Conservation (phyloP, 139 green algal genomes). For the Haematococcus lacustris region DNA sequence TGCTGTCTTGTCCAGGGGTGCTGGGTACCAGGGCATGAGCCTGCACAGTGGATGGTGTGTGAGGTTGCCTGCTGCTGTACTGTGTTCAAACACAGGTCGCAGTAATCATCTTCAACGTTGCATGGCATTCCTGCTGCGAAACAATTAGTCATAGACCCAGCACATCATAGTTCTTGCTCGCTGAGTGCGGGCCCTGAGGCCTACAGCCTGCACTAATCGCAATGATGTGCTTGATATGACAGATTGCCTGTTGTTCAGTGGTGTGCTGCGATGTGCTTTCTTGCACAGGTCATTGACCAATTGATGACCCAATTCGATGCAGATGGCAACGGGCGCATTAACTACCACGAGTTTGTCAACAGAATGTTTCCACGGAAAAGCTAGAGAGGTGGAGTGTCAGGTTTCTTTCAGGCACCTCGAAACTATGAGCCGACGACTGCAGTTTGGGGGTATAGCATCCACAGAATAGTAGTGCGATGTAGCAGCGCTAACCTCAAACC, state of each 20-base stretch:
- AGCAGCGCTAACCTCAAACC: no score
- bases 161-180: no score
- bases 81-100: neutral
- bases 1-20: neutral
- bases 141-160: neutral
- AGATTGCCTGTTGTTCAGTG: neutral
- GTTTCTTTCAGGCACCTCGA: no score
- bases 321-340: neutral
- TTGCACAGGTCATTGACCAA: neutral
- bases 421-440: no score
- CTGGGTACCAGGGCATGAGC: neutral
- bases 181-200: neutral
- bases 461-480: no score
- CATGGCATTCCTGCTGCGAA: neutral
- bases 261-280: neutral
- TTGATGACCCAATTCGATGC: neutral
- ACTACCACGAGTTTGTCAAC: neutral
- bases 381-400: no score
- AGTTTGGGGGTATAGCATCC: no score
- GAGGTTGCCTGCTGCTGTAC: neutral
- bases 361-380: neutral
- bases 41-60: neutral
- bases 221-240: neutral
- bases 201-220: no score
- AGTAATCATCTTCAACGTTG: neutral